Percentiles rank a stretch among this genome's conserved stretches.
Conservation (phyloP, 2,329 filamentous ascomycete genomes). For the Epichloe aotearoae region DNA sequence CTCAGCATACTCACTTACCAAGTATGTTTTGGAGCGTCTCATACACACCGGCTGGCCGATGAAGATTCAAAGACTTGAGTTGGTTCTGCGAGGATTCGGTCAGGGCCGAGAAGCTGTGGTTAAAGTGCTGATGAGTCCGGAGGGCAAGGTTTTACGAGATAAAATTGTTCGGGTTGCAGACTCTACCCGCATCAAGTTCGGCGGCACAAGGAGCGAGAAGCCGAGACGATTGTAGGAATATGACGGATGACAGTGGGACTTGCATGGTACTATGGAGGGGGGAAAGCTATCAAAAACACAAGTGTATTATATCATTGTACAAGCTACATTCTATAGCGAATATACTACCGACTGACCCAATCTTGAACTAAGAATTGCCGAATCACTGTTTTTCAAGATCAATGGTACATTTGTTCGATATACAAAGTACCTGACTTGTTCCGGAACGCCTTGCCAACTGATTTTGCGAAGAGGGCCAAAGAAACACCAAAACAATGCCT, state of each 20-base stretch:
- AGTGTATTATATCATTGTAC: constrained; percentile 23
- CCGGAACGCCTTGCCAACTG: constrained; percentile 4
- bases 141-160: constrained; percentile 62
- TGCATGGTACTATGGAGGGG: background rate
- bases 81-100: constrained; percentile 77
- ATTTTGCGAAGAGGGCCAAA: background rate
- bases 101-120: constrained; percentile 74
- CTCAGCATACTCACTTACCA: constrained; percentile 77
- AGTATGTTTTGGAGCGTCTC: constrained; percentile 72
- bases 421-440: constrained; percentile 3
- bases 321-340: constrained; percentile 19
- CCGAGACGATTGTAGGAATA: constrained; percentile 55
- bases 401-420: constrained; percentile 1
- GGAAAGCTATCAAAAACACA: constrained; percentile 4
- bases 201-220: constrained; percentile 75
- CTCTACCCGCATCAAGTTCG: constrained; percentile 85
- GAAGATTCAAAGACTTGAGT: constrained; percentile 64
- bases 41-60: constrained; percentile 67
- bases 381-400: background rate
- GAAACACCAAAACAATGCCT: background rate
- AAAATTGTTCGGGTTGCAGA: constrained; percentile 74
- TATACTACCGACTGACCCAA: constrained; percentile 1
- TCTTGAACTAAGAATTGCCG: background rate
- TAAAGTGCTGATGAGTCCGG: constrained; percentile 77
- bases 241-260: background rate